A percentile compares a stretch with the other conserved stretches of the same genome.
Conservation (phyloP, 805 yeast genomes). For the Scheffersomyces ergatensis region DNA sequence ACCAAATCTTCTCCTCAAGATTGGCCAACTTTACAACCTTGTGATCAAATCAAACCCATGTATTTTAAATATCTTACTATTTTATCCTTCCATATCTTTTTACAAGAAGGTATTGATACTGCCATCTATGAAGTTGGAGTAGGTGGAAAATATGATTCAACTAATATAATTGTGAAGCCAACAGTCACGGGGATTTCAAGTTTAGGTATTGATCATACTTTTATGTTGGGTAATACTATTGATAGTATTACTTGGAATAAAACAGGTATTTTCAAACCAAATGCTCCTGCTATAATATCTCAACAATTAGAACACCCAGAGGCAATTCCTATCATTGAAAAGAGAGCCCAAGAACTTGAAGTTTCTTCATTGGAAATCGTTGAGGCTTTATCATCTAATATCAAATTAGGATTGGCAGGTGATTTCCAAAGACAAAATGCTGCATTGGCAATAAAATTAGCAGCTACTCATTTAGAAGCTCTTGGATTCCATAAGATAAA, state of each 20-base stretch:
- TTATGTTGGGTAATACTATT: conserved; percentile 81
- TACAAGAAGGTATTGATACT: conserved; percentile 85
- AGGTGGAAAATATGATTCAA: conserved; percentile 97
- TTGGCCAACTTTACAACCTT: conserved; percentile 69
- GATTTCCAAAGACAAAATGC: conserved; percentile 85
- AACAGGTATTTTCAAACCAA: conserved; percentile 82
- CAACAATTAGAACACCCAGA: conserved; percentile 51
- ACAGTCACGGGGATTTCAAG: conserved; percentile 82
- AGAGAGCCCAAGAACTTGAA: conserved; percentile 67
- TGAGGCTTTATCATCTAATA: conserved; percentile 29
- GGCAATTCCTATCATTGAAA: conserved; percentile 54
- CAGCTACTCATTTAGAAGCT: conserved; percentile 54
- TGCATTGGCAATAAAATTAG: conserved; percentile 75
- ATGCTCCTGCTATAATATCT: conserved; percentile 63
- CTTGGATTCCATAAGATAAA: conserved; percentile 39
- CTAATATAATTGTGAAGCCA: conserved; percentile 80
- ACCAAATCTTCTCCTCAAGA: conserved; percentile 51
- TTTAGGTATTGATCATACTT: conserved; percentile 89
- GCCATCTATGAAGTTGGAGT: conserved; percentile 98
- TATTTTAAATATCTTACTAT: conserved; percentile 90
- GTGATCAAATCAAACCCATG: conserved; percentile 75
- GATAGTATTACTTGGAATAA: conserved; percentile 95
- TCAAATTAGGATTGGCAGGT: conserved; percentile 74
- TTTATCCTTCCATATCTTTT: conserved; percentile 85
- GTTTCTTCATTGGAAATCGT: conserved; percentile 49